Base-by-base conservation (phyloP, 148 eudicot species). In the Camellia sinensis region DNA sequence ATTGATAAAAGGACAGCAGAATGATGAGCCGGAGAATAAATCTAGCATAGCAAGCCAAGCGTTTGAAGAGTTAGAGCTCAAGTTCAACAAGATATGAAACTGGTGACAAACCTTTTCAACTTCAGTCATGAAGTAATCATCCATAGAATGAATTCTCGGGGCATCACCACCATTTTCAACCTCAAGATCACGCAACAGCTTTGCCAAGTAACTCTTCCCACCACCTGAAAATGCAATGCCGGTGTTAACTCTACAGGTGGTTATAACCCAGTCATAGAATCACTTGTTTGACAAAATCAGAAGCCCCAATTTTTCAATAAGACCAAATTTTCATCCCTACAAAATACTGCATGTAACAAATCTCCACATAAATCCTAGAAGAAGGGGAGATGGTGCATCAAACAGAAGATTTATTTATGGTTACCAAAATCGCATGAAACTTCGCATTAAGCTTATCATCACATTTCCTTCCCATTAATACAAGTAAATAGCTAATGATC, bases 61-160 rank as follows among this genome's bases (percentile, higher is more conserved):
- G 21, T 43, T 53, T 10, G 0, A 43, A 72, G 45, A 65, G 43
- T 18, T 11, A 19, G n/a, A 67, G 81, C 14, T 41, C 48, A 73
- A 57, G 21, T 43, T 44, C 54, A 73, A 40, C 56, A 50, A 43
- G 45, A 48, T 41, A 74, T 11, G 54, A 75, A 75, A 73, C 52
- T 11, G 3, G 13, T 43, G 40, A 57, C 83, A 82, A 62, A 93
- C 99, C 99, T 96, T 93, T 88, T 93, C 99, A 81, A 96, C 98
- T 88, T 96, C 99, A 40, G 89, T 93, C 98, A 96, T 96, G 85
- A 93, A 96, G 86, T 96, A 96, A 82, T 96, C 99, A 87, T 96
- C 99, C 93, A 96, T 96, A 73, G 99, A 92, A 90, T 96, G 95
- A 80, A 96, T 93, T 73, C 99, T 87, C 67, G 99, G 99, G 82